A percentile compares a stretch with the other conserved stretches of the same genome.
Evolutionary conservation across 305 asterid genomes (phyloP).

Genomic region (Fraxinus paxiana): DNA sequence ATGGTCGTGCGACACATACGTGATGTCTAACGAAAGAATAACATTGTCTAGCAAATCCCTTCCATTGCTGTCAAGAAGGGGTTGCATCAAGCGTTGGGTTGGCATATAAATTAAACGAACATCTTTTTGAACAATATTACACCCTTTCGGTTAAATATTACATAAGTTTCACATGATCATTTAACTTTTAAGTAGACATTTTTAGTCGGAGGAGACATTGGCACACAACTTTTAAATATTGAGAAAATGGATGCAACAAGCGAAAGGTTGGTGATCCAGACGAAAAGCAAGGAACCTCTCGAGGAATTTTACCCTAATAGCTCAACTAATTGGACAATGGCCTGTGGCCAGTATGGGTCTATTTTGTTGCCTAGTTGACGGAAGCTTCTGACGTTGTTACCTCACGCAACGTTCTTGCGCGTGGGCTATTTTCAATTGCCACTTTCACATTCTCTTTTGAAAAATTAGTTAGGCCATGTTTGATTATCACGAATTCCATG

Average conservation of each 20-base stretch:
- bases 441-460: background rate
- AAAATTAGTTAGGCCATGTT: background rate
- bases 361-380: constrained; percentile 19
- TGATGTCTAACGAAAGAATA: background rate
- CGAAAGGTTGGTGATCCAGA: background rate
- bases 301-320: background rate
- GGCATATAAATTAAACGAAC: too few species aligned
- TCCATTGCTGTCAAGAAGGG: background rate
- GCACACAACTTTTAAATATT: background rate
- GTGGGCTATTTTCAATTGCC: background rate
- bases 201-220: background rate
- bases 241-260: background rate
- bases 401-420: background rate
- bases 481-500: too few species aligned
- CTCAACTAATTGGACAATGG: background rate
- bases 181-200: too few species aligned
- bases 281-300: background rate
- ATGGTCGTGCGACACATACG: background rate
- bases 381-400: constrained; percentile 1
- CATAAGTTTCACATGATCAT: background rate
- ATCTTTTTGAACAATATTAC: background rate
- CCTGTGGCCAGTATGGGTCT: background rate
- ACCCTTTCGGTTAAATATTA: too few species aligned
- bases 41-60: background rate
- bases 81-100: background rate